Evolutionary conservation across 345 rosid species (phyloP), one percentile per base, ranked within the genome.

Genomic region (Salix caprea): DNA sequence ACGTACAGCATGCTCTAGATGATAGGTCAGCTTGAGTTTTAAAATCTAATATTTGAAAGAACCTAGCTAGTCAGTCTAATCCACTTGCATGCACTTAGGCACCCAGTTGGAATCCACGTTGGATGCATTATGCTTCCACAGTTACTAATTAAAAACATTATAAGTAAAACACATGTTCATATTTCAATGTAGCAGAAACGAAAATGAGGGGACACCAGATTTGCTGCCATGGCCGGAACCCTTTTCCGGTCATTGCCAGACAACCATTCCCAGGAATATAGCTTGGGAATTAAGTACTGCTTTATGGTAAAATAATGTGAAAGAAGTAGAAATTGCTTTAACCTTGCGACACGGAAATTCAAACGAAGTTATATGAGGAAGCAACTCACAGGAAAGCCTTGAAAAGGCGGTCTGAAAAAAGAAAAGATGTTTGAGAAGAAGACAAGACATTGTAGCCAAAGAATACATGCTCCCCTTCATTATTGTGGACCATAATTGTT

Each of bases 61-160:
- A 54, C 62, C 68, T 54, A n/a, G 52, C 68, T 37, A n/a, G 52
- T 54, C 54, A 39, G 34, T 70, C 72, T 62, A 74, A 39, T 37
- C 65, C 71, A 84, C 71, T 81, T 72, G 77, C 65, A 1, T 28
- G 18, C 7, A 7, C 46, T 11, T 65, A 61, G 79, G 71, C 78
- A 48, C 71, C 62, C 64, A 39, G 76, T 70, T 80, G 84, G 86
- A 73, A 74, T 84, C 86, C 86, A 78, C 84, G 84, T 64, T 73
- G 82, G 78, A 80, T 78, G 76, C 84, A 81, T 81, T 73, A 72
- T 73, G 54, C 73, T 75, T 70, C 65, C 28, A 76, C 79, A 58
- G 4, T 23, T 28, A 58, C 46, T 58, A 54, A 9, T 7, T 19
- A 58, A 23, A 58, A 58, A 58, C 23, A 66, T 65, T 32, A 65